Percentiles rank a stretch among this genome's conserved stretches.
Evolutionary conservation across 257 asterid genomes (phyloP).

Genomic region (Penstemon newberryi): DNA sequence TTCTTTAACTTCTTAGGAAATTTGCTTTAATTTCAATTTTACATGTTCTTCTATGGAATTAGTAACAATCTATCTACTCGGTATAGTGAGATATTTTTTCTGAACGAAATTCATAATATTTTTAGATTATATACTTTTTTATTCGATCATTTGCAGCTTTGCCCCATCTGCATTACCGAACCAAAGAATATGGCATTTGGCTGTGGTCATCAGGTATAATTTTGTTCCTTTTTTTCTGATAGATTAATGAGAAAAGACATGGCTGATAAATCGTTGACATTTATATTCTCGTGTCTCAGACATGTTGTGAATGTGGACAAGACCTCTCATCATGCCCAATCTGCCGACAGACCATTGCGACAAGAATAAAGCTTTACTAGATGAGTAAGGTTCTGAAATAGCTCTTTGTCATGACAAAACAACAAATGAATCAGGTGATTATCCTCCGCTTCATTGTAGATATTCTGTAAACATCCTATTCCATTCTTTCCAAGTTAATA

Average conservation of each 20-base stretch:
- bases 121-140: not conserved
- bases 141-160: constrained; percentile 50
- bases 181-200: constrained; percentile 93
- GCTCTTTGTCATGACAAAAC: constrained; percentile 13
- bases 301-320: constrained; percentile 81
- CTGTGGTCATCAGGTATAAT: constrained; percentile 89
- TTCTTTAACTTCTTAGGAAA: not conserved
- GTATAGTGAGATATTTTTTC: not conserved
- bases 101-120: constrained; percentile 3
- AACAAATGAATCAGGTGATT: constrained; percentile 18
- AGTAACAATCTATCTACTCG: too few relatives aligned
- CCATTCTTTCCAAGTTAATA: constrained; percentile 20
- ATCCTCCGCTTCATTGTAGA: constrained; percentile 30
- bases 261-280: not conserved
- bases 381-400: constrained; percentile 22
- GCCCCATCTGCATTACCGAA: constrained; percentile 80
- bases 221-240: constrained; percentile 7
- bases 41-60: not conserved
- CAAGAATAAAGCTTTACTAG: constrained; percentile 84
- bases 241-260: not conserved
- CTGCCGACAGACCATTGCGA: constrained; percentile 59
- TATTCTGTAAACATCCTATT: constrained; percentile 19
- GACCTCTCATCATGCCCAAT: constrained; percentile 70
- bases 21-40: not conserved
- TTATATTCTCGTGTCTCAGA: constrained; percentile 37